Evolutionary conservation across 1,284 basidiomycete species (phyloP), one percentile per base, ranked within the genome.

Genomic region (Marasmius fiardii): DNA sequence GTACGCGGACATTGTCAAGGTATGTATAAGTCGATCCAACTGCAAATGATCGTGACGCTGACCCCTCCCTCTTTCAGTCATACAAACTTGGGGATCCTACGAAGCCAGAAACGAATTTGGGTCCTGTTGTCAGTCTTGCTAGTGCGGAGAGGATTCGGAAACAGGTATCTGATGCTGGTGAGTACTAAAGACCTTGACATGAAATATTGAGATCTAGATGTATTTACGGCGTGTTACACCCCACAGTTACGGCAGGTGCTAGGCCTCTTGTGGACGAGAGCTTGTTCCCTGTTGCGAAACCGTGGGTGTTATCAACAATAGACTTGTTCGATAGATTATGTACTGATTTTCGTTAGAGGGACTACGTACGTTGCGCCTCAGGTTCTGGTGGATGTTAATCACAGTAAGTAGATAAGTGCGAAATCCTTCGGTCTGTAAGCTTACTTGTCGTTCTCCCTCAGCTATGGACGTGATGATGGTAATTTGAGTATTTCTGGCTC

Each of bases 401-500:
- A 98, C 70, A 72, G 90, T 90, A 65, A 67, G 88, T 78, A n/a
- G 18, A 5, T 16, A 11, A 16, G 43, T 44, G 2, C 43, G 16
- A 3, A 23, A 16, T 23, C 16, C 44, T 16, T 20, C 11, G 7
- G 24, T 14, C 6, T 7, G 18, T 24, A 11, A 14, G 16, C 23
- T 47, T 37, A 35, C 43, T 60, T 33, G 57, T 35, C 50, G n/a
- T 59, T 33, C 56, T 24, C 39, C 34, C 4, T 20, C 53, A 93
- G 88, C 78, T 12, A 98, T 98, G 95, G 90, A 92, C 20, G 76
- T 97, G 35, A 97, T 98, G 95, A 91, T 73, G 76, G 73, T 75
- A 56, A 12, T n/a, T 26, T 4, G 35, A 1, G 21, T 51, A 39
- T 12, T 31, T 31, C 20, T 26, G 26, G 28, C 10, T 16, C 23